These are phyloP conservation scores for Phyllostachys edulis DNA, from an alignment of 176 grass and related monocot species.

Conservation along the genomic window DNA sequence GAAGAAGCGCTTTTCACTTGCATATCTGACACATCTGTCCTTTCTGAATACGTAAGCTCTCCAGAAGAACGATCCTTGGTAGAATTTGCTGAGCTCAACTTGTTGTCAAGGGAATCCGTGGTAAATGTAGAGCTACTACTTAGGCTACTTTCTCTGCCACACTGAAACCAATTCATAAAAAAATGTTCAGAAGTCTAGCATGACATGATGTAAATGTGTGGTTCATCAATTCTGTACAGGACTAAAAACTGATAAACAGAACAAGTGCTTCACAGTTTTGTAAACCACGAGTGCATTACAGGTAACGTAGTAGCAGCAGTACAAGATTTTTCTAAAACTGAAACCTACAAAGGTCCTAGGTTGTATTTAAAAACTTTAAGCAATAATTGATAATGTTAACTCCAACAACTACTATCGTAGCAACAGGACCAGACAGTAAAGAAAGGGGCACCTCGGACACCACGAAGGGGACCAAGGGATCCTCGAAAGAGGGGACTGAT, in stretches of 20 bases:
- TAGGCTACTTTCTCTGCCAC: conserved; percentile 78
- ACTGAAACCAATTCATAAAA: conserved; percentile 44
- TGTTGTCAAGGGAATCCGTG: conserved; percentile 59
- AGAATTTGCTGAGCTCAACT: conserved; percentile 72
- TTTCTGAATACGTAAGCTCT: conserved; percentile 67
- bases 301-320: neutral
- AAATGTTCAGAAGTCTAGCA: conserved; percentile 19
- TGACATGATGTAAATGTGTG: conserved; percentile 2
- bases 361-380: neutral
- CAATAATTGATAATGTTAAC: neutral
- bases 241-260: neutral
- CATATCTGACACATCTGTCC: conserved; percentile 81
- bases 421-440: too few species aligned
- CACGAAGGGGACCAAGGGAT: too few species aligned
- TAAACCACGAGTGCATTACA: neutral
- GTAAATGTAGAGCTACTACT: conserved; percentile 72
- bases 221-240: conserved; percentile 1
- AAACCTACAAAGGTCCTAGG: neutral
- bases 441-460: too few species aligned
- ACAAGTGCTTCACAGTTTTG: neutral
- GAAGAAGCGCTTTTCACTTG: conserved; percentile 76
- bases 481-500: too few species aligned
- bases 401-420: neutral
- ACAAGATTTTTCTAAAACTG: neutral
- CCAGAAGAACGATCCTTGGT: conserved; percentile 60